phyloP scores from a whole-genome alignment of 306 rosid species.

The Fragaria iinumae region DNA sequence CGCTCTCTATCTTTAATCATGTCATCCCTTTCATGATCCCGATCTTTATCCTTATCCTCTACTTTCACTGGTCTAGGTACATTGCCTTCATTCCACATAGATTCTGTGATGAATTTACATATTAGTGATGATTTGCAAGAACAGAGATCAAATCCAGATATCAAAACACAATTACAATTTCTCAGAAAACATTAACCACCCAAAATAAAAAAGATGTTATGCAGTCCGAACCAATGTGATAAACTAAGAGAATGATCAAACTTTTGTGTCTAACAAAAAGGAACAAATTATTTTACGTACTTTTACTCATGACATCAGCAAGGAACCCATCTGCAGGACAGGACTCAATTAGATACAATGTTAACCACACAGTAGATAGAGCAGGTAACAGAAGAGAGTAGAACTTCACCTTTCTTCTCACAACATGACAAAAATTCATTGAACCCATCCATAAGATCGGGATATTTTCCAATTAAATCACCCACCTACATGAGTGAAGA shows the following conservation, averaged over 20 bases:
- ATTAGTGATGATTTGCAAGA: conserved; percentile 15
- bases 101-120: conserved; percentile 50
- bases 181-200: neutral
- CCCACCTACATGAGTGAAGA: conserved; percentile 56
- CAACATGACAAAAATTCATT: conserved; percentile 82
- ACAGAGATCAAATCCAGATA: conserved; percentile 6
- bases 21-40: conserved; percentile 67
- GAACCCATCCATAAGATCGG: conserved; percentile 87
- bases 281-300: conserved; percentile 54
- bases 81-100: conserved; percentile 80
- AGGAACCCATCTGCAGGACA: conserved; percentile 87
- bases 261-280: conserved; percentile 21
- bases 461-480: conserved; percentile 79
- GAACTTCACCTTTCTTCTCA: conserved; percentile 85
- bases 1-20: conserved; percentile 74
- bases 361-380: conserved; percentile 22
- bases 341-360: conserved; percentile 43
- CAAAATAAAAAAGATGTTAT: conserved; percentile 12
- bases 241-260: conserved; percentile 23
- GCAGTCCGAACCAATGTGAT: conserved; percentile 12
- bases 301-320: conserved; percentile 95
- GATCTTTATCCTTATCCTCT: conserved; percentile 75
- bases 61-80: conserved; percentile 57
- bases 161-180: conserved; percentile 7
- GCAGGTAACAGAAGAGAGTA: conserved; percentile 25